These are phyloP conservation scores for Penicillium argentinense DNA, from an alignment of 495 filamentous ascomycete genomes.

Conservation along the genomic window DNA sequence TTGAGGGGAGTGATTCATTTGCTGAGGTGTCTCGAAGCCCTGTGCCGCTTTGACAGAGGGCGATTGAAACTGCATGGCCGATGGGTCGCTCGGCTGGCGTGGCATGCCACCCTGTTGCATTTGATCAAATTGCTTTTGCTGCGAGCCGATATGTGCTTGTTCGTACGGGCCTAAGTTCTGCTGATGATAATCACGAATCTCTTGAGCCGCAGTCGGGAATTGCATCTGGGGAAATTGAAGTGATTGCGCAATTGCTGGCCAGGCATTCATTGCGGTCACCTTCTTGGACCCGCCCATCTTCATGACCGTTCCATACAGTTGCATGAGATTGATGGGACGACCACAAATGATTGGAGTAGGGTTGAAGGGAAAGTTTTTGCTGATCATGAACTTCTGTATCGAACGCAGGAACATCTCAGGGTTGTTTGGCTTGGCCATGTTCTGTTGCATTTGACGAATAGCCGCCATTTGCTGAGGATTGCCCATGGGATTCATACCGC, in stretches of 20 bases:
- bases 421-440: slow-evolving; percentile 55
- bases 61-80: slow-evolving; percentile 42
- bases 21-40: slow-evolving; percentile 35
- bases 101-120: slow-evolving; percentile 47
- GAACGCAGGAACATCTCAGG: slow-evolving; percentile 75
- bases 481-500: slow-evolving; percentile 44
- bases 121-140: slow-evolving; percentile 54
- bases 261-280: slow-evolving; percentile 64
- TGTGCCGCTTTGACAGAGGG: slow-evolving; percentile 33
- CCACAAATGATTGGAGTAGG: slow-evolving; percentile 67
- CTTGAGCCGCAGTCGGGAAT: slow-evolving; percentile 60
- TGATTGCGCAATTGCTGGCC: slow-evolving; percentile 67
- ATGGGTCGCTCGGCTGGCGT: slow-evolving; percentile 37
- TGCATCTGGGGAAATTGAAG: slow-evolving; percentile 68
- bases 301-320: slow-evolving; percentile 73
- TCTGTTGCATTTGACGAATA: slow-evolving; percentile 61
- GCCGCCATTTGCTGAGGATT: slow-evolving; percentile 51
- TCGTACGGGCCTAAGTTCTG: slow-evolving; percentile 74
- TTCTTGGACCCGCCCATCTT: slow-evolving; percentile 78
- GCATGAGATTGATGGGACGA: slow-evolving; percentile 66
- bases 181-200: slow-evolving; percentile 72
- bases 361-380: slow-evolving; percentile 67
- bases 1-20: slow-evolving; percentile 39
- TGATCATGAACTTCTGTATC: slow-evolving; percentile 69
- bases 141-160: slow-evolving; percentile 62